These are phyloP conservation scores for Nemania sp. DNA, from an alignment of 2,329 filamentous ascomycete species.

Conservation along the genomic window DNA sequence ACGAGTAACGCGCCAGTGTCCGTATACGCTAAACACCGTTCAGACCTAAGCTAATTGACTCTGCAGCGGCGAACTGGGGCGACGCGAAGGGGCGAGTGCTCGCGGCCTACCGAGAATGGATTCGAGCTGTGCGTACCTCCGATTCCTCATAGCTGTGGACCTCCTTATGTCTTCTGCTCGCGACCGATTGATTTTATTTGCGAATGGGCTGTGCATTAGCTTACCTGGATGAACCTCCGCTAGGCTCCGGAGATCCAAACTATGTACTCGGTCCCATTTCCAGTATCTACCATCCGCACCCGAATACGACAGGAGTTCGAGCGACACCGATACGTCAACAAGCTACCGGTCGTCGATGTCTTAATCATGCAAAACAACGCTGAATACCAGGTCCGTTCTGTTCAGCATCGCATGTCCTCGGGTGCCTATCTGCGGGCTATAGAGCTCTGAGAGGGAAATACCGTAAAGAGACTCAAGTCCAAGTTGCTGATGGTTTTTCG, in stretches of 20 bases:
- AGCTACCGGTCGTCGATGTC: slow-evolving; percentile 85
- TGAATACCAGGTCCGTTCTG: slow-evolving; percentile 79
- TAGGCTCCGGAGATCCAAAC: slow-evolving; percentile 97
- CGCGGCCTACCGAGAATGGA: slow-evolving; percentile 90
- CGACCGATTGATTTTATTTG: neutral
- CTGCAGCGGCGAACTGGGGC: slow-evolving; percentile 79
- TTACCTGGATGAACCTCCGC: slow-evolving; percentile 13
- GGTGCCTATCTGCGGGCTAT: neutral
- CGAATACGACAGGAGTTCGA: slow-evolving; percentile 98
- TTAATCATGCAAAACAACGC: slow-evolving; percentile 87
- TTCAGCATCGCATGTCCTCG: neutral
- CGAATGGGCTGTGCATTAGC: neutral
- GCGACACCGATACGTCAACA: slow-evolving; percentile 88
- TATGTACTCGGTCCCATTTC: slow-evolving; percentile 93
- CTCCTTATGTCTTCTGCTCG: too few relatives aligned
- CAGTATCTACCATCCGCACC: slow-evolving; percentile 83
- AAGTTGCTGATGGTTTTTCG: slow-evolving; percentile 19
- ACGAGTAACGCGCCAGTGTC: slow-evolving; percentile 77
- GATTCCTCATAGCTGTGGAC: neutral
- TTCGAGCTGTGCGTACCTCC: slow-evolving; percentile 78
- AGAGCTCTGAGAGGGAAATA: neutral
- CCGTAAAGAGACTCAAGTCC: neutral
- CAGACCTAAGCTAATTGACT: slow-evolving; percentile 38
- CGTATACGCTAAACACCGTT: slow-evolving; percentile 41
- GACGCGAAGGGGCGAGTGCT: slow-evolving; percentile 89